Conservation (phyloP, 768 basidiomycete genomes). For the Leucocoprinus birnbaumii region DNA sequence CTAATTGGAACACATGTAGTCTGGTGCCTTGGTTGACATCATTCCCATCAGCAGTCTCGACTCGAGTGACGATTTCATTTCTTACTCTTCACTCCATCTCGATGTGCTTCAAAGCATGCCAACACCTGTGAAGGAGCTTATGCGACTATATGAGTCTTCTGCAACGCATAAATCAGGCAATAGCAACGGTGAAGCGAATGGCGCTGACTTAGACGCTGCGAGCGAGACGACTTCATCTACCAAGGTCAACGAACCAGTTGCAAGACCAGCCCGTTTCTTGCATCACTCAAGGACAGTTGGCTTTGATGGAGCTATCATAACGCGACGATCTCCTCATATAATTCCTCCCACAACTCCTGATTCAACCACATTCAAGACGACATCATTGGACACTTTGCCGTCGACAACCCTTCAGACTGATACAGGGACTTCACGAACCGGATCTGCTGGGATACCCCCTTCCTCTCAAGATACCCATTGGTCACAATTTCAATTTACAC, state of each 20-base stretch:
- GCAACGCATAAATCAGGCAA: background rate
- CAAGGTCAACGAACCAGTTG: constrained; percentile 5
- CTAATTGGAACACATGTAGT: background rate
- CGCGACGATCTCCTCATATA: background rate
- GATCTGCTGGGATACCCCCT: background rate
- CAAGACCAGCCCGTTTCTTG: constrained; percentile 25
- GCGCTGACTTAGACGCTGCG: background rate
- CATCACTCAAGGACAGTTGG: constrained; percentile 1
- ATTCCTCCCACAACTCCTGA: background rate
- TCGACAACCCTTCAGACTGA: background rate
- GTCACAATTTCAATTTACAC: background rate
- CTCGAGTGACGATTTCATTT: background rate
- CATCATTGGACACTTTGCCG: background rate
- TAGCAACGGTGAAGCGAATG: background rate
- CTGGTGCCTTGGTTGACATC: constrained; percentile 2
- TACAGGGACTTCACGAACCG: background rate
- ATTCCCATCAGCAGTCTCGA: background rate
- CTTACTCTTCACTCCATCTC: constrained; percentile 2
- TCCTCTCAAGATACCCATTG: background rate
- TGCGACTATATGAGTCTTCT: constrained; percentile 28
- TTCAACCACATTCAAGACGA: background rate
- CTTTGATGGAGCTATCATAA: background rate
- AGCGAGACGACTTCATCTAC: constrained; percentile 2
- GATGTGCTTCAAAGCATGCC: constrained; percentile 13
- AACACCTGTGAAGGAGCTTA: constrained; percentile 34